These are phyloP conservation scores for Trametes maxima DNA, from an alignment of 768 basidiomycete genomes.

Conservation along the genomic window DNA sequence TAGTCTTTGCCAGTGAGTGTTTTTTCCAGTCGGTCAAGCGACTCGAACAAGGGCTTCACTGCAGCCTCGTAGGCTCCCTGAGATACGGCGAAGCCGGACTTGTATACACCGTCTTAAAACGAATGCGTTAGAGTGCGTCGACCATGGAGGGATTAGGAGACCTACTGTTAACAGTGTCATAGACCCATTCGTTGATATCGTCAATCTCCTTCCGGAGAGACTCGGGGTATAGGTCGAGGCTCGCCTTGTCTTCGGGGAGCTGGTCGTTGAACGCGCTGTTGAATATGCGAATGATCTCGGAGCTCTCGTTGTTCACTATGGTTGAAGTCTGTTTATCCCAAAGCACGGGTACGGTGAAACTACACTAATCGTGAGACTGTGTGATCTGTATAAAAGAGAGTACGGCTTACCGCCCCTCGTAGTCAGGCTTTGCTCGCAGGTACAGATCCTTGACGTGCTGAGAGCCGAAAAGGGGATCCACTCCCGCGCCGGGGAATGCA, in stretches of 20 bases:
- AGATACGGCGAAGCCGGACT: slow-evolving; percentile 80
- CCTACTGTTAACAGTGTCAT: slow-evolving; percentile 82
- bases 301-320: slow-evolving; percentile 95
- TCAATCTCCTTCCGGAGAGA: slow-evolving; percentile 78
- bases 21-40: slow-evolving; percentile 81
- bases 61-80: slow-evolving; percentile 82
- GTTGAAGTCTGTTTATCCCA: slow-evolving; percentile 90
- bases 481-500: slow-evolving; percentile 70
- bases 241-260: slow-evolving; percentile 63
- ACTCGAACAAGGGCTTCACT: slow-evolving; percentile 72
- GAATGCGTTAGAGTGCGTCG: neutral
- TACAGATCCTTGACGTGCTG: no score
- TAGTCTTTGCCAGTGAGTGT: slow-evolving; percentile 78
- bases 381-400: no score
- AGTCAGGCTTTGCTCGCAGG: no score
- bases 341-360: slow-evolving; percentile 87
- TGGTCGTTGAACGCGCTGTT: slow-evolving; percentile 83
- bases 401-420: no score
- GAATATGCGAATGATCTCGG: slow-evolving; percentile 93
- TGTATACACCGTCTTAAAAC: slow-evolving; percentile 79
- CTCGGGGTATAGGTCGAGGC: slow-evolving; percentile 78
- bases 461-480: slow-evolving; percentile 66
- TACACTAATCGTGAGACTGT: neutral
- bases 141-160: neutral
- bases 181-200: slow-evolving; percentile 82